Conservation (phyloP, 208 protist genomes). For the Leishmania tropica region DNA sequence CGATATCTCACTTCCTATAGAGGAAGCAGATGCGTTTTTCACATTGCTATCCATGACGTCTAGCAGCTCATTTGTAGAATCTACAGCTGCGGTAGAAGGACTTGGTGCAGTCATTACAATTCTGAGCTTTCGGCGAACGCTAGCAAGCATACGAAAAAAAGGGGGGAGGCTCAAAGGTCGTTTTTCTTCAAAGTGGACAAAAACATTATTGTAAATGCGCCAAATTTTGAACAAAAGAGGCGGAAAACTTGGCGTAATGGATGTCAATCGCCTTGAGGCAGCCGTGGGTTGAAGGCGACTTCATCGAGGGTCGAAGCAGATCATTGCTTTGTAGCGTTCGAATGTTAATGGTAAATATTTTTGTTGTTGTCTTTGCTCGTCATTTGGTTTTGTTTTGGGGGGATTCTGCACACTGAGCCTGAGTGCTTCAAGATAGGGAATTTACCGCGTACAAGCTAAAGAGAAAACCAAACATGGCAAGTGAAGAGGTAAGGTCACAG, state of each 20-base stretch:
- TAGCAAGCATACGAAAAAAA: not conserved
- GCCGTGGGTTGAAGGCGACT: not conserved
- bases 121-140: not conserved
- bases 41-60: constrained; percentile 3
- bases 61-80: constrained; percentile 4
- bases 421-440: not conserved
- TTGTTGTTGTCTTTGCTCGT: not conserved
- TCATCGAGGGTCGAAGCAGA: not conserved
- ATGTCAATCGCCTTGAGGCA: not conserved
- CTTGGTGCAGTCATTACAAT: not conserved
- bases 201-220: not conserved
- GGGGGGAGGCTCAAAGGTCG: not conserved
- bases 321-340: not conserved
- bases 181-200: not conserved
- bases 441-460: not conserved
- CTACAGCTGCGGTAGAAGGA: not conserved
- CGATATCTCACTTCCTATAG: not conserved
- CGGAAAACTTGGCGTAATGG: not conserved
- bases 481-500: constrained; percentile 10
- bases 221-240: not conserved
- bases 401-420: not conserved
- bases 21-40: not conserved
- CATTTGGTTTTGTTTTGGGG: not conserved
- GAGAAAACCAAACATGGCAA: not conserved
- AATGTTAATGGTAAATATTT: not conserved